Percentiles rank a stretch among this genome's conserved stretches.
These are phyloP conservation scores for Ogataea nitratoaversa DNA, from an alignment of 805 yeast genomes.

Conservation along the genomic window DNA sequence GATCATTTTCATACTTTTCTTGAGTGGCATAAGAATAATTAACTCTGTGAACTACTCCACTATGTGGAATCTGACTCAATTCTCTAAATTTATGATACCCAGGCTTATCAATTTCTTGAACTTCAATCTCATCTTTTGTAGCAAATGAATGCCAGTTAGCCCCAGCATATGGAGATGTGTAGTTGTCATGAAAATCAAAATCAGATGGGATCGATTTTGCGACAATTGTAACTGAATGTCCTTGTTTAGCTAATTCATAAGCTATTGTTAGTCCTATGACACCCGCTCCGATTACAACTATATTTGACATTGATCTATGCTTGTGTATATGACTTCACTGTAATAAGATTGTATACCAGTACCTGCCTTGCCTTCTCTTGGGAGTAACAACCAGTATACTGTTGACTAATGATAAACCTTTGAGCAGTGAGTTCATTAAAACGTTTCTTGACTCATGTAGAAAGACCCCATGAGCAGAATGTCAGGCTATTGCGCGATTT, in stretches of 20 bases:
- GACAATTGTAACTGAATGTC: conserved; percentile 39
- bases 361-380: too few species aligned
- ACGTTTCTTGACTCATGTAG: too few species aligned
- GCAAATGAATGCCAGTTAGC: conserved; percentile 71
- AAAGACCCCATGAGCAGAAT: too few species aligned
- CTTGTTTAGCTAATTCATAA: conserved; percentile 34
- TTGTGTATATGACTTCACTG: too few species aligned
- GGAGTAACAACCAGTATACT: too few species aligned
- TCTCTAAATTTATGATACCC: conserved; percentile 45
- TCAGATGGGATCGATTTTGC: conserved; percentile 56
- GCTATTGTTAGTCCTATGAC: conserved; percentile 57
- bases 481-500: too few species aligned
- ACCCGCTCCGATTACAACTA: conserved; percentile 27
- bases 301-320: neutral
- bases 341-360: too few species aligned
- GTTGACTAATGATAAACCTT: too few species aligned
- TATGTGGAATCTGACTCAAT: conserved; percentile 44
- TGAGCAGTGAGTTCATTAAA: too few species aligned
- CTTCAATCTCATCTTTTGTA: conserved; percentile 30
- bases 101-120: conserved; percentile 39
- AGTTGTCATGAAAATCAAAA: conserved; percentile 37
- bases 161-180: conserved; percentile 68
- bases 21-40: conserved; percentile 17
- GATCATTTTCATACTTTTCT: conserved; percentile 14
- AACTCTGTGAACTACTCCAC: conserved; percentile 41